Evolutionary conservation across 257 asterid species (phyloP), one percentile per base, ranked within the genome.

Genomic region (Solanum etuberosum): DNA sequence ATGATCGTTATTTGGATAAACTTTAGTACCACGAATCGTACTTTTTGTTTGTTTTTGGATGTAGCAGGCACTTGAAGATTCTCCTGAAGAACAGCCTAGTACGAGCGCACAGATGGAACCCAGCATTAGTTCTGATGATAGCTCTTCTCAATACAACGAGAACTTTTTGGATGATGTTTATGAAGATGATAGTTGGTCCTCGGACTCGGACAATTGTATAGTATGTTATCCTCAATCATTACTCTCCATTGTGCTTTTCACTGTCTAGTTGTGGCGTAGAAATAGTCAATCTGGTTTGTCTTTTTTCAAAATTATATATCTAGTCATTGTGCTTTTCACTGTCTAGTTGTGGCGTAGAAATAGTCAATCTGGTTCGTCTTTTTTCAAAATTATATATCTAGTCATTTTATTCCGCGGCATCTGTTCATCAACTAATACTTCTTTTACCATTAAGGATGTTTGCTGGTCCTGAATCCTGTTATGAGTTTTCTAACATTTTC

Each of bases 141-240:
- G 91, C 91, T 89, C 97, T 35, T 92, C 98, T 5, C 97, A 90
- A 48, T 93, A 88, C 85, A 91, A 92, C 29, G 99, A 95, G 87
- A 61, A 73, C 61, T 29, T 87, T 70, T 87, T 87, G 48, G 90
- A 89, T 78, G 95, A 92, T 87, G 63, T 88, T 32, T 93, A 95
- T 1, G 98, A 96, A 48, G 16, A 83, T 54, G 97, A 92, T 71
- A 91, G 92, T 90, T 94, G 95, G 94, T 92, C 98, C 29, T 80
- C 29, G 4, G 40, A 27, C 84, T 78, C 40, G 4, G 98, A 92
- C 38, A 78, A 89, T 82, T 98, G 92, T 88, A 46, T 81, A 42
- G 94, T 86, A 92, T 85, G 87, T 85, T 81, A 81, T 80, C 46
- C 8, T 38, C 77, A 57, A 13, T 8, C 83, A 46, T 73, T 31